A percentile compares a stretch with the other conserved stretches of the same genome.
phyloP scores from a whole-genome alignment of 495 filamentous ascomycete genomes.

The Friedmanniomyces endolithicus region DNA sequence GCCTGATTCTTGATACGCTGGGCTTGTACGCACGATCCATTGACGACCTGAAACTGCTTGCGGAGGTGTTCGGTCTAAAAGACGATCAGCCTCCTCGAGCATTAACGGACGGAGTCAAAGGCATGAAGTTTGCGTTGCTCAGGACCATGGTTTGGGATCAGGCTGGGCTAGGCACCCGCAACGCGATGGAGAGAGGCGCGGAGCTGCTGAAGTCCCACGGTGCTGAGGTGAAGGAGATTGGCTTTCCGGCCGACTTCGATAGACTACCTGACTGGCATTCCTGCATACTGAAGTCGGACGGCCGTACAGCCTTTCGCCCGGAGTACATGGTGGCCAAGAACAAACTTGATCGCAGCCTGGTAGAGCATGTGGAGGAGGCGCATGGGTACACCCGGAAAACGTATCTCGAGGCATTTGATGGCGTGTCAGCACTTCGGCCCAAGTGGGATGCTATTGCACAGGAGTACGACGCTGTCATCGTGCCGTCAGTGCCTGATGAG shows the following conservation, averaged over 20 bases:
- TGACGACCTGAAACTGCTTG: conserved; percentile 39
- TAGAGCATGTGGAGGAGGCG: conserved; percentile 35
- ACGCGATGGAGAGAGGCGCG: conserved; percentile 33
- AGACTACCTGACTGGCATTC: conserved; percentile 33
- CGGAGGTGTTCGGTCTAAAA: conserved; percentile 35
- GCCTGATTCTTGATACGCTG: conserved; percentile 40
- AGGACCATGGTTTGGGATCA: conserved; percentile 38
- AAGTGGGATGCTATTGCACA: conserved; percentile 35
- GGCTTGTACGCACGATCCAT: conserved; percentile 40
- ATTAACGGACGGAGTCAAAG: conserved; percentile 27
- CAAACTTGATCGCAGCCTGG: conserved; percentile 29
- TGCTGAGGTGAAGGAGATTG: conserved; percentile 37
- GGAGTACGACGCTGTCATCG: conserved; percentile 37
- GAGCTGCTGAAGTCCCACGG: conserved; percentile 33
- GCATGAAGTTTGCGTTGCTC: conserved; percentile 36
- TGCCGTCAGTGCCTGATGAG: conserved; percentile 38
- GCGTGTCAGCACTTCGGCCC: conserved; percentile 35
- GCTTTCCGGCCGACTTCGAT: conserved; percentile 35
- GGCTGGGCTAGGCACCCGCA: conserved; percentile 35
- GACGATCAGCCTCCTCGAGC: conserved; percentile 32
- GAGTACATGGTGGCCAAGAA: conserved; percentile 34
- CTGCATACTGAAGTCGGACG: conserved; percentile 33
- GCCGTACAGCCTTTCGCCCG: conserved; percentile 32
- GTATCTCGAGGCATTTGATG: conserved; percentile 35
- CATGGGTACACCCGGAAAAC: conserved; percentile 28